Conservation (phyloP, 805 yeast genomes). For the Yarrowia phangngaensis region DNA sequence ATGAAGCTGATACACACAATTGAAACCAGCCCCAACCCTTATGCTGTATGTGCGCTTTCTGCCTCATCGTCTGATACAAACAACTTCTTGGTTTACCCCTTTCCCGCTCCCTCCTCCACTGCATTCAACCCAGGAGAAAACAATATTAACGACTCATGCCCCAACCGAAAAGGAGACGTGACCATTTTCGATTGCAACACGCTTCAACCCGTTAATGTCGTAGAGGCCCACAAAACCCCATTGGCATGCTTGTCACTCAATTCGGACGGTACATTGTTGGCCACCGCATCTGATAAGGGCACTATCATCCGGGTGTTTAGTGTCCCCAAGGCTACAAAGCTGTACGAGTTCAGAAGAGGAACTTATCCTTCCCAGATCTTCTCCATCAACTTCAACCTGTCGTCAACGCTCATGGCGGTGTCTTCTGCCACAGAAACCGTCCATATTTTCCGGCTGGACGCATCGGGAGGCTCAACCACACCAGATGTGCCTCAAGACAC, state of each 20-base stretch:
- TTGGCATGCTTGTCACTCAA: conserved; percentile 66
- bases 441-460: conserved; percentile 69
- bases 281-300: conserved; percentile 87
- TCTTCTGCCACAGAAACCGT: conserved; percentile 88
- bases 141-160: conserved; percentile 24
- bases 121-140: conserved; percentile 30
- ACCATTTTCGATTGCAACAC: conserved; percentile 74
- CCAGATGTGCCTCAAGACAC: conserved; percentile 14
- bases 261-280: conserved; percentile 71
- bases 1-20: conserved; percentile 75
- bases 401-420: conserved; percentile 70
- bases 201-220: conserved; percentile 70
- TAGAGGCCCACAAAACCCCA: conserved; percentile 82
- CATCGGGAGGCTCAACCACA: conserved; percentile 21
- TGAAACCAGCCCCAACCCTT: conserved; percentile 51
- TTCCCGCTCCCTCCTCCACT: conserved; percentile 41
- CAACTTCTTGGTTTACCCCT: conserved; percentile 55
- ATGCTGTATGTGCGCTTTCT: conserved; percentile 41
- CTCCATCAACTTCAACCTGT: conserved; percentile 69
- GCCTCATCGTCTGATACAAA: conserved; percentile 42
- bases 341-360: conserved; percentile 78
- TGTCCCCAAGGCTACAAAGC: conserved; percentile 50
- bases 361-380: conserved; percentile 78
- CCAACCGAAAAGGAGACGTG: conserved; percentile 53
- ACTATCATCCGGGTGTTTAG: conserved; percentile 82